Percentiles rank a stretch among this genome's conserved stretches.
These are phyloP conservation scores for Boletus eberwhitei DNA, from an alignment of 768 basidiomycete genomes.

Conservation along the genomic window DNA sequence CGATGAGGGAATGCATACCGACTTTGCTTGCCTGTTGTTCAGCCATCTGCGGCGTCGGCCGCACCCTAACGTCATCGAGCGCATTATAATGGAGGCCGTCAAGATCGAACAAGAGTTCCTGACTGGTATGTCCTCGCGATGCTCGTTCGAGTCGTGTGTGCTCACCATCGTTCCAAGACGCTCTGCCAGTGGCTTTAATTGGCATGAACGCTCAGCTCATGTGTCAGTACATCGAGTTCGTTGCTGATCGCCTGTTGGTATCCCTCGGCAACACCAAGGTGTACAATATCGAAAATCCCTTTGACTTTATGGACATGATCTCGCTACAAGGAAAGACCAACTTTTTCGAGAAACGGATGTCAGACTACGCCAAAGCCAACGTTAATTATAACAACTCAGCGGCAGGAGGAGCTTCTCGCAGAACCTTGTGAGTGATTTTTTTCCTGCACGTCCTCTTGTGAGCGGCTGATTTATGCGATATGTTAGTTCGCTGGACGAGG, in stretches of 20 bases:
- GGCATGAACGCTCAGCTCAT: conserved; percentile 88
- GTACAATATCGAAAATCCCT: conserved; percentile 75
- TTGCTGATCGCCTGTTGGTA: conserved; percentile 85
- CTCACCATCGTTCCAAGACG: conserved; percentile 44
- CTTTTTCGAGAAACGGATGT: conserved; percentile 92
- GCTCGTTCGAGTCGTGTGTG: no score
- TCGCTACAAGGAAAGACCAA: conserved; percentile 94
- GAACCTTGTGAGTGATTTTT: conserved; percentile 35
- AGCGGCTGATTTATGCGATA: background rate
- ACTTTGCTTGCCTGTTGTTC: conserved; percentile 90
- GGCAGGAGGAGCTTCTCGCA: conserved; percentile 2
- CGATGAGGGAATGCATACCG: conserved; percentile 94
- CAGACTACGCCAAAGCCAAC: conserved; percentile 67
- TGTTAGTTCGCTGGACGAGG: conserved; percentile 15
- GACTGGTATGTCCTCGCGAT: conserved; percentile 46
- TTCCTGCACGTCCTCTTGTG: no score
- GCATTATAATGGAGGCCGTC: conserved; percentile 81
- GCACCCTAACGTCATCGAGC: conserved; percentile 66
- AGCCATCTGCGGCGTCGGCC: conserved; percentile 74
- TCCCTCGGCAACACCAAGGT: conserved; percentile 78
- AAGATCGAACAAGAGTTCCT: conserved; percentile 82
- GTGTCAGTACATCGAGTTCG: conserved; percentile 88
- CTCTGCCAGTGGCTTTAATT: conserved; percentile 79
- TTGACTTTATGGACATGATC: conserved; percentile 93
- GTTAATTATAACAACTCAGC: conserved; percentile 35